A percentile compares a stretch with the other conserved stretches of the same genome.
These are phyloP conservation scores for Pseudogymnoascus sp. DNA, from an alignment of 2,329 filamentous ascomycete species.

Conservation along the genomic window DNA sequence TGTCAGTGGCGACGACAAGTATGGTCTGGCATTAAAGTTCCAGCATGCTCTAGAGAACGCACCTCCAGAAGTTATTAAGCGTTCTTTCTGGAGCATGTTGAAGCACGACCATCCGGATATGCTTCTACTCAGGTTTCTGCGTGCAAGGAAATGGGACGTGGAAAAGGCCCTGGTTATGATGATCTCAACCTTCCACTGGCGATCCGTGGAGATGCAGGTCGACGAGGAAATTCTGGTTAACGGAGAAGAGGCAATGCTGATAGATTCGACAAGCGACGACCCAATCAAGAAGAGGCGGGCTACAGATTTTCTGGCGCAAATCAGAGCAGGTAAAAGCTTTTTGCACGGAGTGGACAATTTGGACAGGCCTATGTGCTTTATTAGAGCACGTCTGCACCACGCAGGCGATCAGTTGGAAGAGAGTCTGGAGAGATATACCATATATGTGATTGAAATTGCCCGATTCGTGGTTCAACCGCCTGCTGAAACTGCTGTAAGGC, in stretches of 20 bases:
- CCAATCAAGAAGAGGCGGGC: constrained; percentile 55
- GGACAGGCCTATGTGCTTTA: constrained; percentile 78
- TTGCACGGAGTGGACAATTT: constrained; percentile 78
- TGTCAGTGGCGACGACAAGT: constrained; percentile 67
- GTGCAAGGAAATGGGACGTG: constrained; percentile 93
- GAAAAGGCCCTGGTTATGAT: constrained; percentile 91
- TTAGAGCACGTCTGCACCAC: constrained; percentile 73
- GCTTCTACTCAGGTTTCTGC: constrained; percentile 69
- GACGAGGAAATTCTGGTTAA: constrained; percentile 78
- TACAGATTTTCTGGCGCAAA: constrained; percentile 71
- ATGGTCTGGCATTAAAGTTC: constrained; percentile 81
- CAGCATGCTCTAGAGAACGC: constrained; percentile 69
- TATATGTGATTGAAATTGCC: constrained; percentile 91
- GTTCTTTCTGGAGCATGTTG: constrained; percentile 84
- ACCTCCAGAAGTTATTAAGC: constrained; percentile 68
- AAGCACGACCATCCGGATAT: constrained; percentile 94
- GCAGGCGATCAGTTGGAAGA: constrained; percentile 74
- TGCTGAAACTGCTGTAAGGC: constrained; percentile 81
- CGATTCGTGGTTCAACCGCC: constrained; percentile 70
- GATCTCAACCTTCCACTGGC: constrained; percentile 89
- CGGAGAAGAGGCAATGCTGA: constrained; percentile 61
- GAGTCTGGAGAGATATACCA: constrained; percentile 79
- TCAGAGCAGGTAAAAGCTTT: constrained; percentile 87
- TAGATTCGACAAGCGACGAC: constrained; percentile 48
- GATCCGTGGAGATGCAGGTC: constrained; percentile 71